Evolutionary conservation across 2,329 filamentous ascomycete genomes (phyloP), one percentile per base, ranked within the genome.

Genomic region (Alternaria angustiovoidea): DNA sequence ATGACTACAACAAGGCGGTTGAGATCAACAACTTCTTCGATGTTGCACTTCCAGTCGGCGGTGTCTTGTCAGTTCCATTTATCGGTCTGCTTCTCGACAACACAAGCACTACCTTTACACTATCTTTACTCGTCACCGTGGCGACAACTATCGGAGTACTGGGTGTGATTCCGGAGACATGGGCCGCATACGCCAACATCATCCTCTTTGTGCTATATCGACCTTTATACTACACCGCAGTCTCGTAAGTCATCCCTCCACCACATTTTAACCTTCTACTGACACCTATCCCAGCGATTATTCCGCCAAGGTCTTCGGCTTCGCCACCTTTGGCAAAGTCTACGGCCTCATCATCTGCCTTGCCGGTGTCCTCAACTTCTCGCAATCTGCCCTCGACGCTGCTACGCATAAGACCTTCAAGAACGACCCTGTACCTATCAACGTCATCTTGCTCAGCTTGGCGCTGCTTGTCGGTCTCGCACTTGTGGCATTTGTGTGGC

Each of bases 261-360:
- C 36, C 2, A 7, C 38, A 6, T 20, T 24, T 11, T 12, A 24
- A 32, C 42, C 5, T 20, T 16, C 24, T 46, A 44, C 64, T 66
- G 64, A 62, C 38, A 8, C 16, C 8, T 2, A 2, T 14, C 8
- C 22, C 51, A 85, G 85, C 26, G 93, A 97, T 80, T 96, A 96
- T 77, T 87, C 88, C 20, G 93, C 92, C 62, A 96, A 96, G 80
- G 93, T 97, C 36, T 97, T 97, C 75, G 93, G 93, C 16, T 96
- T 96, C 80, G 77, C 89, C 62, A 96, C 93, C 0, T 97, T 97
- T 69, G 94, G 93, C 46, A 96, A 92, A 58, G 93, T 97, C n/a
- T 97, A 97, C 78, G 93, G 93, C 11, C 85, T 94, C 20, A 91
- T 96, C 66, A 96, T 97, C 68, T 96, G 92, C 78, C 81, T 95